Evolutionary conservation across 495 filamentous ascomycete species (phyloP).

Genomic region (Parmelia sp.): DNA sequence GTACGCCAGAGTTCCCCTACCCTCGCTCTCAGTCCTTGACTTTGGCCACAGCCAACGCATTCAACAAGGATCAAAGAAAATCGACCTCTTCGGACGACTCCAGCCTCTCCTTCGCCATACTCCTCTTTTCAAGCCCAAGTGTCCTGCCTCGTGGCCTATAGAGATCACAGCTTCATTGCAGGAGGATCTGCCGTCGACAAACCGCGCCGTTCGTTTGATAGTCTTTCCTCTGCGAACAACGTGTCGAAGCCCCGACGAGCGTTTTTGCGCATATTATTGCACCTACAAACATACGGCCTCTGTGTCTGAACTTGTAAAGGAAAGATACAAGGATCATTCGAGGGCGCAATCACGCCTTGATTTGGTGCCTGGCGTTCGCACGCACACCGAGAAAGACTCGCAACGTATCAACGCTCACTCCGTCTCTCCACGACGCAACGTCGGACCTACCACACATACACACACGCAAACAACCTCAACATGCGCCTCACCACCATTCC

Average conservation of each 20-base stretch:
- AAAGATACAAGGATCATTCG: neutral
- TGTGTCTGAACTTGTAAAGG: neutral
- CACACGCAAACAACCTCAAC: neutral
- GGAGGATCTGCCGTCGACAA: neutral
- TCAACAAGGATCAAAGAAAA: neutral
- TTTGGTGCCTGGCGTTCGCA: neutral
- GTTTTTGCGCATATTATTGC: neutral
- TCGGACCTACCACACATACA: neutral
- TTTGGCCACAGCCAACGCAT: neutral
- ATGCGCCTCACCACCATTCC: conserved; percentile 10
- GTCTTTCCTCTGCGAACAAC: neutral
- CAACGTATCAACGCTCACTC: neutral
- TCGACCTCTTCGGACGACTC: neutral
- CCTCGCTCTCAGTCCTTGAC: neutral
- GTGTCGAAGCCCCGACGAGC: neutral
- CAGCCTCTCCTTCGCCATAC: neutral
- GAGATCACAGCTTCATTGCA: neutral
- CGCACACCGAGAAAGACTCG: neutral
- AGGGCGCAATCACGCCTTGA: no score
- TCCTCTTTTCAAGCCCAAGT: neutral
- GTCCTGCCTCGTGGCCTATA: neutral
- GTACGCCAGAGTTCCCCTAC: neutral
- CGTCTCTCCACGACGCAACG: neutral
- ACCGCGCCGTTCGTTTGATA: neutral
- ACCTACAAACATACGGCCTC: neutral